Evolutionary conservation across 164 flowering plant species (phyloP).

Genomic region (Protea cynaroides): DNA sequence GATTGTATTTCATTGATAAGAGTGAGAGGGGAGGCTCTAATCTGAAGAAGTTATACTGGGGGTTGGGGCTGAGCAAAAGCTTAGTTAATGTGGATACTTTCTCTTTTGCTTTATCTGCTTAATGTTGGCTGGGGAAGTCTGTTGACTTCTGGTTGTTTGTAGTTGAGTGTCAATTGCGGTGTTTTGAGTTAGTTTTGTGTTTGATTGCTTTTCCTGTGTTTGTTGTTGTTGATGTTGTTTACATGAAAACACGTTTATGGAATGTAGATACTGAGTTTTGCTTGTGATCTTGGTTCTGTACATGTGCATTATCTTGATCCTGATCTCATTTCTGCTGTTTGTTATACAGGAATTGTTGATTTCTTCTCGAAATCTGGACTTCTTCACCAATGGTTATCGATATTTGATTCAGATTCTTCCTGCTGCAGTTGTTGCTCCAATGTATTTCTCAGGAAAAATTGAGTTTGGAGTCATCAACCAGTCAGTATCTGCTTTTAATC

Average conservation of each 20-base stretch:
- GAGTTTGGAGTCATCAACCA: conserved; percentile 98
- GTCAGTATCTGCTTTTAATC: conserved; percentile 96
- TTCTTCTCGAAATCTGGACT: conserved; percentile 90
- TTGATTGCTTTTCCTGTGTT: too few relatives aligned
- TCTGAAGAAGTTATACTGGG: too few relatives aligned
- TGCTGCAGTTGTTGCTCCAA: conserved; percentile 98
- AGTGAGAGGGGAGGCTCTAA: too few relatives aligned
- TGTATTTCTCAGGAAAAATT: conserved; percentile 96
- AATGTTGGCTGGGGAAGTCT: too few relatives aligned
- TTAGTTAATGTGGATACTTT: too few relatives aligned
- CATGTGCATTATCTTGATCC: not conserved
- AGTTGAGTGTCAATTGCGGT: too few relatives aligned
- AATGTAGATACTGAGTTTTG: not conserved
- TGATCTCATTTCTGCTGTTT: conserved; percentile 10
- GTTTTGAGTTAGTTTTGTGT: too few relatives aligned
- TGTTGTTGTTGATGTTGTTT: not conserved
- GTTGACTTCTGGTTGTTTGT: too few relatives aligned
- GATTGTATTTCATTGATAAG: too few relatives aligned
- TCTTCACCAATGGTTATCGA: conserved; percentile 95
- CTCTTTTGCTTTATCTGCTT: too few relatives aligned
- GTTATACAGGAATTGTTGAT: conserved; percentile 73
- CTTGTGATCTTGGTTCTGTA: not conserved
- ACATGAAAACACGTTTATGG: not conserved
- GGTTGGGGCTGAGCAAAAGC: too few relatives aligned
- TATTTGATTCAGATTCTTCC: conserved; percentile 97